Percentiles rank a stretch among this genome's conserved stretches.
Conservation (phyloP, 805 yeast genomes). For the Myxozyma mucilagina region DNA sequence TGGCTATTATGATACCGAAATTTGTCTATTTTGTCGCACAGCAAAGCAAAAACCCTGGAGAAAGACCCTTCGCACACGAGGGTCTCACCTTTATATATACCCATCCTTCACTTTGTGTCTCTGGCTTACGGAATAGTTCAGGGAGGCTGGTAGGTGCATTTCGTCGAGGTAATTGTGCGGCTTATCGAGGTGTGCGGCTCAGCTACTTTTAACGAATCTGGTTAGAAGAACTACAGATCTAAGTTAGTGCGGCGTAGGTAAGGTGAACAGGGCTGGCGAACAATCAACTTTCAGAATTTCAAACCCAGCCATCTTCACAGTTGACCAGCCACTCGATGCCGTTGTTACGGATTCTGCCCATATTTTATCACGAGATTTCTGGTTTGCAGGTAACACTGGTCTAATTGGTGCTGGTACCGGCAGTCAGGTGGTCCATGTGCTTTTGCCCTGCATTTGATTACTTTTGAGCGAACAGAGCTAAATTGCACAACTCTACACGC, state of each 20-base stretch:
- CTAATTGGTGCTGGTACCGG: too few relatives aligned
- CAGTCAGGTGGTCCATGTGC: background rate
- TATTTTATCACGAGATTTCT: too few relatives aligned
- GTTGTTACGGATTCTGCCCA: background rate
- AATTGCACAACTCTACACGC: too few relatives aligned
- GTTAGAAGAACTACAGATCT: background rate
- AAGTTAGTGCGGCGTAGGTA: background rate
- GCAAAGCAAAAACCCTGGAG: background rate
- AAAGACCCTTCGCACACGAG: background rate
- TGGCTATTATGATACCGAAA: background rate
- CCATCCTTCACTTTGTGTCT: background rate
- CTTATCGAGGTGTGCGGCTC: slow-evolving; percentile 1
- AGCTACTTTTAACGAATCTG: background rate
- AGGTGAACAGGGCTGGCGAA: background rate
- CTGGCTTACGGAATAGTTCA: background rate
- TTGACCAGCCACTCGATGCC: slow-evolving; percentile 1
- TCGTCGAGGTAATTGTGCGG: background rate
- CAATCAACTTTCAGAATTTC: background rate
- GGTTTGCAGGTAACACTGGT: too few relatives aligned
- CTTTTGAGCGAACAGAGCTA: too few relatives aligned
- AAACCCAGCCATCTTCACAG: background rate
- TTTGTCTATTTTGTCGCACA: background rate
- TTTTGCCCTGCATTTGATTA: too few relatives aligned
- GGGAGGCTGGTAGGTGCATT: slow-evolving; percentile 7
- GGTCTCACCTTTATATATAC: background rate